These are phyloP conservation scores for Nicotiana undulata DNA, from an alignment of 257 asterid species.

Conservation along the genomic window DNA sequence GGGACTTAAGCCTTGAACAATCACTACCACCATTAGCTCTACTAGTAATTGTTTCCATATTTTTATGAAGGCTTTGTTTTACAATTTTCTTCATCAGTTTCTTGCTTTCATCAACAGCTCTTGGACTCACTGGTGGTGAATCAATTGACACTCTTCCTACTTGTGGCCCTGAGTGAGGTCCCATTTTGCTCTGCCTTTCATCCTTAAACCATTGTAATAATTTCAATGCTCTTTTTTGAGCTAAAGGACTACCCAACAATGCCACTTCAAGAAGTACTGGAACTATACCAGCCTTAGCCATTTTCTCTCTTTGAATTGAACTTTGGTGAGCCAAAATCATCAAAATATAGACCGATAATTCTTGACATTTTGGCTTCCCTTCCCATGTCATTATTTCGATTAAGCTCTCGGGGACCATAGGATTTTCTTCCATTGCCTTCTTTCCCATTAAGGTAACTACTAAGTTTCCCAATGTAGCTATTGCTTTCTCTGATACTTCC, in stretches of 20 bases:
- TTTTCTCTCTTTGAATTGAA: conserved; percentile 60
- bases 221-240: conserved; percentile 76
- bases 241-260: conserved; percentile 74
- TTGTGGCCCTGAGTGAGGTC: conserved; percentile 88
- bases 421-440: conserved; percentile 48
- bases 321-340: conserved; percentile 89
- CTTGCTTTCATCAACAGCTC: conserved; percentile 49
- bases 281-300: conserved; percentile 75
- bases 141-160: conserved; percentile 31
- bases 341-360: conserved; percentile 56
- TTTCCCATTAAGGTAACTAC: conserved; percentile 56
- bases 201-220: conserved; percentile 85
- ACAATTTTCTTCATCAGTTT: conserved; percentile 66
- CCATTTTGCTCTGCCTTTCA: conserved; percentile 58
- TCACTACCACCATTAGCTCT: conserved; percentile 62
- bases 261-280: conserved; percentile 78
- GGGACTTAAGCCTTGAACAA: conserved; percentile 44
- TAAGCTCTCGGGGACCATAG: conserved; percentile 47
- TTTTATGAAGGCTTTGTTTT: conserved; percentile 60
- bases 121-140: conserved; percentile 37
- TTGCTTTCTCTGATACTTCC: conserved; percentile 62
- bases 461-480: conserved; percentile 56
- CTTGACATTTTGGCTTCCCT: conserved; percentile 66
- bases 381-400: conserved; percentile 82
- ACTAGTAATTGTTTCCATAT: conserved; percentile 69